Evolutionary conservation across 768 basidiomycete species (phyloP).

Genomic region (Gymnopilus junonius): DNA sequence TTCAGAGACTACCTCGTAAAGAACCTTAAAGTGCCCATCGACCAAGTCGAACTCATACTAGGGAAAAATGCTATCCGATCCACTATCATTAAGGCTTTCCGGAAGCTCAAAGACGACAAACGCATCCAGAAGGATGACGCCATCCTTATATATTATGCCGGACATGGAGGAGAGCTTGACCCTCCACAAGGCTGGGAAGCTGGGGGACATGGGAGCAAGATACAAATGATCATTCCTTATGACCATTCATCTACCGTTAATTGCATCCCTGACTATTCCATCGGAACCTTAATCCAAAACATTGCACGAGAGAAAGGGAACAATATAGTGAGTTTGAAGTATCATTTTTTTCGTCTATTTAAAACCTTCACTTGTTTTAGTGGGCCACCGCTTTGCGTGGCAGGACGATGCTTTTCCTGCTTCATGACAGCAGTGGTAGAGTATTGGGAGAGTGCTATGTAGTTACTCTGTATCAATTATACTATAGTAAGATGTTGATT

Average conservation of each 20-base stretch:
- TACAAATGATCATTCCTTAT: constrained; percentile 16
- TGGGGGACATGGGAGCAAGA: background rate
- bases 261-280: constrained; percentile 13
- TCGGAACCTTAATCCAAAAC: constrained; percentile 4
- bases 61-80: constrained; percentile 8
- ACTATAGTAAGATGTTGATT: too few species aligned
- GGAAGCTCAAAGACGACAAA: background rate
- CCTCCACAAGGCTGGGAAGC: background rate
- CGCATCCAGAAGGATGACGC: constrained; percentile 8
- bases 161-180: constrained; percentile 9
- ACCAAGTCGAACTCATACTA: constrained; percentile 6
- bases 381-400: too few species aligned
- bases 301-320: constrained; percentile 13
- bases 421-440: too few species aligned
- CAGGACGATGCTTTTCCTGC: too few species aligned
- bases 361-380: too few species aligned
- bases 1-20: constrained; percentile 5
- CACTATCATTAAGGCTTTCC: constrained; percentile 11
- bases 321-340: constrained; percentile 16
- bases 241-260: constrained; percentile 6
- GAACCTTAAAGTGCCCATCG: constrained; percentile 1
- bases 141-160: constrained; percentile 18
- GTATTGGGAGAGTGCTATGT: too few species aligned
- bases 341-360: background rate
- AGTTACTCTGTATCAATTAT: too few species aligned